Base-by-base conservation (phyloP, 139 green algal species). In the Chlamydomonas sphaeroides region DNA sequence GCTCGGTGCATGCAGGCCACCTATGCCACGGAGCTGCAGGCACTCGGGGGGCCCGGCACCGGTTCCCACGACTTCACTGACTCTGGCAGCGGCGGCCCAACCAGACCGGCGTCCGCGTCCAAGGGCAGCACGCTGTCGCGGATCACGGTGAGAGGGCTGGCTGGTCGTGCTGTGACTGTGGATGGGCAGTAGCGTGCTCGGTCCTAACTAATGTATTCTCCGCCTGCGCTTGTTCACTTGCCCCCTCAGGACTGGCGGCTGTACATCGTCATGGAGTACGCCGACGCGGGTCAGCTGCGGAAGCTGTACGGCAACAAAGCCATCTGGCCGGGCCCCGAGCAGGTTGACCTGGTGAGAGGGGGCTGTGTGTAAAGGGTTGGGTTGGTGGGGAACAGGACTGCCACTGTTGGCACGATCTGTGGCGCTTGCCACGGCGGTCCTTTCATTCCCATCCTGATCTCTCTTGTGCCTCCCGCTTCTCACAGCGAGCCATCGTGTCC, bases 181-280 rank as follows among this genome's bases (percentile, higher is more conserved):
- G 14, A 17, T 28, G 4, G 4, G 20, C 56, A 62, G 6, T 6
- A 10, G 18, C 56, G 6, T 3, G 18, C 21, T 20, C 17, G 18
- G 8, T 57, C 28, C 8, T 3, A 20, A 72, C n/a, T 57, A 70
- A 5, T 81, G 72, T 35, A 61, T 69, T 36, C 76, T 78, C 39
- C 65, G 62, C 65, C 68, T 76, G 18, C 30, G 30, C 59, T 21
- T 25, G 26, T 28, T 25, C 18, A 7, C 56, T 33, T 3, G 3
- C 11, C 1, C 30, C 23, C 17, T n/a, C 59, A 85, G 68, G 86
- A 83, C n/a, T 90, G 80, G 66, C 80, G 85, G 65, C 78, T 90
- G 68, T 85, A 85, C 80, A 85, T 90, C 49, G 70, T 90, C 0
- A 83, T 85, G 86, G 86, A 90, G 80, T 90, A 65, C 36, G 80